Percentiles rank a stretch among this genome's conserved stretches.
Conservation (phyloP, 1,139 yeast species). For the Chernovozyma sophiae-reginae region DNA sequence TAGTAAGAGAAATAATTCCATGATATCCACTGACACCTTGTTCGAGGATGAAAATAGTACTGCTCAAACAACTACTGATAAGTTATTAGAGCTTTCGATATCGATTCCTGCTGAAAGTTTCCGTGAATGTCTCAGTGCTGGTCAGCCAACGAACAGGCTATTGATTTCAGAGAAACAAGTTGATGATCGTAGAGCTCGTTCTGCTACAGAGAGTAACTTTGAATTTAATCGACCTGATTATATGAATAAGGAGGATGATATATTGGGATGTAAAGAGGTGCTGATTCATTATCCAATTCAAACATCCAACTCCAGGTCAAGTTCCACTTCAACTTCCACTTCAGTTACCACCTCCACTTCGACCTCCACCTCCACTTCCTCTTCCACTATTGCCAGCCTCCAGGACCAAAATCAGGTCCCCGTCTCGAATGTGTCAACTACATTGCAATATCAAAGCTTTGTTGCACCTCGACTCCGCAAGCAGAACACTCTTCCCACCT, state of each 20-base stretch:
- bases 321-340: no score
- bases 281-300: no score
- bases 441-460: no score
- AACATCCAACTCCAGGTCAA: no score
- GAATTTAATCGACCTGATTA: not conserved
- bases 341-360: no score
- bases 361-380: no score
- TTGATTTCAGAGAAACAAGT: not conserved
- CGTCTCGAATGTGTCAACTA: no score
- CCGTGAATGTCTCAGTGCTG: not conserved
- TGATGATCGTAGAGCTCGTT: conserved; percentile 5
- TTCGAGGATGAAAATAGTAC: conserved; percentile 16
- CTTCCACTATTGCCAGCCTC: no score
- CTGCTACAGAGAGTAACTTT: conserved; percentile 8
- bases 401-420: no score
- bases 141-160: not conserved
- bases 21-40: conserved; percentile 22
- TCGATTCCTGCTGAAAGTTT: conserved; percentile 3
- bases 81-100: conserved; percentile 11
- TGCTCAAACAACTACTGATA: conserved; percentile 5
- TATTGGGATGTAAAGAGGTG: no score
- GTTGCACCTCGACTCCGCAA: conserved; percentile 6
- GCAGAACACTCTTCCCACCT: conserved; percentile 6
- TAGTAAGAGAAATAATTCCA: conserved; percentile 14
- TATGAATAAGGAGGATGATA: no score